Conservation (phyloP, 495 filamentous ascomycete genomes). For the Neurospora sp. region DNA sequence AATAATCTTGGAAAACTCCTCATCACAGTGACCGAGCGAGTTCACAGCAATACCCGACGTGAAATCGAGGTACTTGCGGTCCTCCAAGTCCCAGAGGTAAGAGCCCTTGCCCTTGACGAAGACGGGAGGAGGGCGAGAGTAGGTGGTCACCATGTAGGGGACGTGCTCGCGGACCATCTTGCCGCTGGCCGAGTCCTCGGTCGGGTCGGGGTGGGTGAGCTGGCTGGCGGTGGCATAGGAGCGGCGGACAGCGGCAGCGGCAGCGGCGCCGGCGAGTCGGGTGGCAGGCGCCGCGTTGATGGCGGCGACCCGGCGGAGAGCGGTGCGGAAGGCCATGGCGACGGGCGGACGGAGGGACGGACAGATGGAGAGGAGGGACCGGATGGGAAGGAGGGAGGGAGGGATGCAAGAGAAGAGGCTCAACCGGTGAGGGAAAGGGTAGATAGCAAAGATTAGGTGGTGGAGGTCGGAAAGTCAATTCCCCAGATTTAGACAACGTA, state of each 20-base stretch:
- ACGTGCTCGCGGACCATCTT: conserved; percentile 60
- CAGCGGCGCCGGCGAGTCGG: conserved; percentile 14
- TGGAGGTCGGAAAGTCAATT: neutral
- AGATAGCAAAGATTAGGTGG: neutral
- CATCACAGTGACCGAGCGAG: conserved; percentile 78
- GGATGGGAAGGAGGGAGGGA: neutral
- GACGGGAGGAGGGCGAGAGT: conserved; percentile 80
- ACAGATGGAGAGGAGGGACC: neutral
- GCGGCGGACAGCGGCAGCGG: conserved; percentile 14
- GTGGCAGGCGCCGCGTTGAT: conserved; percentile 15
- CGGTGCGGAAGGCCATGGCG: conserved; percentile 21
- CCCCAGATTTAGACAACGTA: neutral
- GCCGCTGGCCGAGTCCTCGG: conserved; percentile 64
- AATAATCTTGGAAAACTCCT: conserved; percentile 53
- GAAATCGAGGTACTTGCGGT: conserved; percentile 82
- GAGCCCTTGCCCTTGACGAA: conserved; percentile 80
- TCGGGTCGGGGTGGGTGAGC: conserved; percentile 63
- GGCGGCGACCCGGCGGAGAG: conserved; percentile 15
- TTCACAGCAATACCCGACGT: conserved; percentile 96
- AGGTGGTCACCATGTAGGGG: conserved; percentile 90
- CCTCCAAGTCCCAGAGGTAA: conserved; percentile 83
- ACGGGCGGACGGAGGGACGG: neutral
- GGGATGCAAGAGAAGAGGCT: neutral
- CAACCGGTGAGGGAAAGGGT: neutral
- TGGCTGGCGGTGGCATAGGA: conserved; percentile 2